Evolutionary conservation across 768 basidiomycete species (phyloP).

Genomic region (Fomitopsis serialis): DNA sequence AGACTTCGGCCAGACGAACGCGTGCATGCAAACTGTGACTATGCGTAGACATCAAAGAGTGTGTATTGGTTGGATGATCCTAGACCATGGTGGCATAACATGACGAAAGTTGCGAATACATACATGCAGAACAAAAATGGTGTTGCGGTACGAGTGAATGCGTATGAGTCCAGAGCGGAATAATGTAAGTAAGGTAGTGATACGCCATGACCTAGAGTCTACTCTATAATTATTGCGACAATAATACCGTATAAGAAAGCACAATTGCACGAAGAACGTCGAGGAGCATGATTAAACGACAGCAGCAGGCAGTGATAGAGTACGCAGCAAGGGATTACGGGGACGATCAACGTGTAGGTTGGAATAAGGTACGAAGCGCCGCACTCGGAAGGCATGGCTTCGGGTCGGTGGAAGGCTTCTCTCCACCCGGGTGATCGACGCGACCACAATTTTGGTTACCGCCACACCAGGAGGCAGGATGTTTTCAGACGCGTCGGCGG

Average conservation of each 20-base stretch:
- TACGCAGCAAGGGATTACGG: neutral
- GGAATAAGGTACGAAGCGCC: conserved; percentile 2
- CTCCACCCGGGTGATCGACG: conserved; percentile 2
- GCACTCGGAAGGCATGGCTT: neutral
- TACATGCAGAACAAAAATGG: neutral
- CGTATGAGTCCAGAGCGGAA: conserved; percentile 1
- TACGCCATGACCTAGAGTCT: neutral
- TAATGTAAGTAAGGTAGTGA: neutral
- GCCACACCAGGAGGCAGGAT: neutral
- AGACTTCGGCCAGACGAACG: too few relatives aligned
- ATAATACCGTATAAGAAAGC: conserved; percentile 1
- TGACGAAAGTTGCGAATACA: conserved; percentile 1
- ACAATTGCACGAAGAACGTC: neutral
- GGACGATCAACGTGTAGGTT: conserved; percentile 1
- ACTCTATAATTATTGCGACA: conserved; percentile 1
- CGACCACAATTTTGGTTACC: conserved; percentile 1
- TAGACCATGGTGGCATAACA: neutral
- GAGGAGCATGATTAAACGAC: conserved; percentile 3
- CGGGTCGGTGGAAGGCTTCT: conserved; percentile 2
- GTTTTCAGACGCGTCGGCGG: neutral
- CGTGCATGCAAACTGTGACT: too few relatives aligned
- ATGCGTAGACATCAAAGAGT: neutral
- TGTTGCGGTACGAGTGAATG: neutral
- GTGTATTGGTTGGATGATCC: neutral
- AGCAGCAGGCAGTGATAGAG: neutral